Percentiles rank a stretch among this genome's conserved stretches.
phyloP scores from a whole-genome alignment of 176 grass and related monocot species.

The Tillandsia fasciculata region DNA sequence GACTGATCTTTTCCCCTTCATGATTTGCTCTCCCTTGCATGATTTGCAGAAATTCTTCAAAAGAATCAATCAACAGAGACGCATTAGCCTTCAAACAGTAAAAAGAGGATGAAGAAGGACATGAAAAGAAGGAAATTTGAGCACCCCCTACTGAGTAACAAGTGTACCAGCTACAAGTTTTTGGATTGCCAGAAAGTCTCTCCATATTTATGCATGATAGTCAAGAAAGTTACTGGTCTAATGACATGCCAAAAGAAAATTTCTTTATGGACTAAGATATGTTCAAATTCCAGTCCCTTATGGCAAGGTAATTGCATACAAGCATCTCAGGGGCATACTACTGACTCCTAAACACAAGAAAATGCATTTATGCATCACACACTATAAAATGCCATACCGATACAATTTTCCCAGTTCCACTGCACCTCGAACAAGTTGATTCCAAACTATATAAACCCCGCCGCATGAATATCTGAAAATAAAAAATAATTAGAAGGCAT shows the following conservation, averaged over 20 bases:
- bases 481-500: slow-evolving; percentile 19
- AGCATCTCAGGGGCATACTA: neutral
- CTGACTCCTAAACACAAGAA: neutral
- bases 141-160: neutral
- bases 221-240: neutral
- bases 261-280: too few species aligned
- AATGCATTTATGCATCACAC: slow-evolving; percentile 1
- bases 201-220: neutral
- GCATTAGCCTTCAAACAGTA: neutral
- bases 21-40: slow-evolving; percentile 65
- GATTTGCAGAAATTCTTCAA: slow-evolving; percentile 86
- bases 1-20: slow-evolving; percentile 55
- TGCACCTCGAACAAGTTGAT: slow-evolving; percentile 48
- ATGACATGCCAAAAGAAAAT: too few species aligned
- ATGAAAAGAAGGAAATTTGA: neutral
- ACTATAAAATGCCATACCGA: slow-evolving; percentile 36
- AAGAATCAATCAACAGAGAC: slow-evolving; percentile 1
- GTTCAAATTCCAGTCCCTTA: too few species aligned
- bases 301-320: neutral
- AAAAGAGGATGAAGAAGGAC: slow-evolving; percentile 4
- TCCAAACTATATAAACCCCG: slow-evolving; percentile 49
- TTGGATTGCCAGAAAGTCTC: neutral
- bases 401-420: slow-evolving; percentile 67
- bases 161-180: neutral
- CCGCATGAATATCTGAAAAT: slow-evolving; percentile 47